Conservation (phyloP, 2,329 filamentous ascomycete species). For the Volutella citrinella region DNA sequence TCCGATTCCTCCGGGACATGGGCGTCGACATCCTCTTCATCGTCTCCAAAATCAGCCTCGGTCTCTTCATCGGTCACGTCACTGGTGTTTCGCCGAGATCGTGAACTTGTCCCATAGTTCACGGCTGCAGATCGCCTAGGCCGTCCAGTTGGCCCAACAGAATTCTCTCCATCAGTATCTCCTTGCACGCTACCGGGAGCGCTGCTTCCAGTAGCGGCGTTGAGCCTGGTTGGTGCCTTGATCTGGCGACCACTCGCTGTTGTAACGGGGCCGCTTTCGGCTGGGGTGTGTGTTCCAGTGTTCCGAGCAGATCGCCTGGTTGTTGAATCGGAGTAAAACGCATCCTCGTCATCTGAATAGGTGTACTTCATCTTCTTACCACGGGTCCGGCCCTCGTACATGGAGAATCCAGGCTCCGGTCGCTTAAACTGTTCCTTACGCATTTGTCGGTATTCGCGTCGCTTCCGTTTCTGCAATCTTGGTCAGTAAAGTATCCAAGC, state of each 20-base stretch:
- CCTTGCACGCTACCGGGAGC: constrained; percentile 44
- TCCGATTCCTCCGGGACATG: constrained; percentile 61
- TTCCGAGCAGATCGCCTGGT: constrained; percentile 70
- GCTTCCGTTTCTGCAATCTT: constrained; percentile 73
- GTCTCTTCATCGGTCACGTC: constrained; percentile 64
- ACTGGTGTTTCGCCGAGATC: constrained; percentile 42
- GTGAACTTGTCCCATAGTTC: constrained; percentile 44
- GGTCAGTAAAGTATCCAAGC: constrained; percentile 14
- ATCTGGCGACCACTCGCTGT: constrained; percentile 90
- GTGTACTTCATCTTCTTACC: constrained; percentile 97
- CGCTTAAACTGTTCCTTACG: constrained; percentile 85
- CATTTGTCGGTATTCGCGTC: constrained; percentile 83
- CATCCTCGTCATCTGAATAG: constrained; percentile 84
- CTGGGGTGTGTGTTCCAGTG: constrained; percentile 69
- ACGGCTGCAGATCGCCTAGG: constrained; percentile 50
- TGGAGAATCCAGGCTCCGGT: constrained; percentile 83
- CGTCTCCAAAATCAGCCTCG: constrained; percentile 73
- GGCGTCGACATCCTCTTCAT: constrained; percentile 68
- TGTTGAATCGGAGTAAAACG: constrained; percentile 63
- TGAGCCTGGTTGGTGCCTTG: constrained; percentile 63
- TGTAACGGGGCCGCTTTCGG: constrained; percentile 60
- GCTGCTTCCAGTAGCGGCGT: constrained; percentile 56
- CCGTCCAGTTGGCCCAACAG: constrained; percentile 44
- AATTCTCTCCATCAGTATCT: constrained; percentile 40
- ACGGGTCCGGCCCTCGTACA: constrained; percentile 93